Evolutionary conservation across 352 stramenopile species (phyloP).

Genomic region (Phytophthora nicotianae): DNA sequence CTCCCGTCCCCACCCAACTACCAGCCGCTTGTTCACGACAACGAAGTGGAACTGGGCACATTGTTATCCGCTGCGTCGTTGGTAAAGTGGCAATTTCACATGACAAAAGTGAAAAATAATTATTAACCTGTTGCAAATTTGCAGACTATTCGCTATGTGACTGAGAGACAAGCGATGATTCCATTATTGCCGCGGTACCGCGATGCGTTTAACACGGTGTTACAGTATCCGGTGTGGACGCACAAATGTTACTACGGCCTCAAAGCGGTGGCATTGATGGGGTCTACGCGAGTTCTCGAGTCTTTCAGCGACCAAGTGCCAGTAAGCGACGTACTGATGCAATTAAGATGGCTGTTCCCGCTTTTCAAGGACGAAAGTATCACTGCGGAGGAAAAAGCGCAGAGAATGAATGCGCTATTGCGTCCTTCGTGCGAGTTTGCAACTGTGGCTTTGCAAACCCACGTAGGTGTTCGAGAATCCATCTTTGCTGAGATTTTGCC

Average conservation of each 20-base stretch:
- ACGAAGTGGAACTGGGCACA: conserved; percentile 76
- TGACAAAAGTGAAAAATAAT: background rate
- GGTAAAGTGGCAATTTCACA: conserved; percentile 19
- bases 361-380: conserved; percentile 45
- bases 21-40: conserved; percentile 44
- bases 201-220: conserved; percentile 51
- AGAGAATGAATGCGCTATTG: conserved; percentile 56
- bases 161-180: conserved; percentile 64
- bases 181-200: conserved; percentile 59
- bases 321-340: conserved; percentile 39
- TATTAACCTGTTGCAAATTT: background rate
- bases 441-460: conserved; percentile 70
- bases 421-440: conserved; percentile 65
- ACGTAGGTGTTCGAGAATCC: conserved; percentile 35
- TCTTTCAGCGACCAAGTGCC: conserved; percentile 58
- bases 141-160: conserved; percentile 79
- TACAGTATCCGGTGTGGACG: conserved; percentile 58
- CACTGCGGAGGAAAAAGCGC: conserved; percentile 13
- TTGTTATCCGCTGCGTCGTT: conserved; percentile 69
- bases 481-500: conserved; percentile 65
- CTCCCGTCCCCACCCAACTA: conserved; percentile 20
- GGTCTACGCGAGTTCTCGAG: conserved; percentile 63
- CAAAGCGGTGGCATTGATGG: conserved; percentile 75
- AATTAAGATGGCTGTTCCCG: conserved; percentile 59
- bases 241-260: conserved; percentile 32